Conservation (phyloP, 768 basidiomycete genomes). For the Mycena maculata region DNA sequence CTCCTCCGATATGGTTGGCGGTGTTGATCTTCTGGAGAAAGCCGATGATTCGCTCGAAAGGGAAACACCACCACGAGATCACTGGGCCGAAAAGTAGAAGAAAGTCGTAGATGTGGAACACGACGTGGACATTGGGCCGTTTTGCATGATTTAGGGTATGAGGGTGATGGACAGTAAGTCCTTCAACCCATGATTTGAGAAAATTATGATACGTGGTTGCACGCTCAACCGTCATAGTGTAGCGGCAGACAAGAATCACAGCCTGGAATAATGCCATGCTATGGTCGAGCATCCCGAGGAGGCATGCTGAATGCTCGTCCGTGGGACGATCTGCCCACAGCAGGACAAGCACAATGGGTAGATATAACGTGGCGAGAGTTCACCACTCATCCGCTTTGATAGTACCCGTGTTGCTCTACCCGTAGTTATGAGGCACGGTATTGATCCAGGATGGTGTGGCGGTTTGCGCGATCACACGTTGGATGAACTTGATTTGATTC, state of each 20-base stretch:
- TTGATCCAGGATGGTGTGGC: constrained; percentile 41
- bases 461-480: constrained; percentile 38
- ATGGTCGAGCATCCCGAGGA: constrained; percentile 37
- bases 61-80: constrained; percentile 53
- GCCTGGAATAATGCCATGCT: constrained; percentile 43
- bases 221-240: constrained; percentile 30
- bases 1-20: constrained; percentile 44
- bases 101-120: constrained; percentile 49
- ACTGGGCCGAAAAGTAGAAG: constrained; percentile 48
- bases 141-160: constrained; percentile 27
- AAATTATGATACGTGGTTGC: constrained; percentile 24
- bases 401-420: constrained; percentile 40
- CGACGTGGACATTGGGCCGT: constrained; percentile 42
- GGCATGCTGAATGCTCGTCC: constrained; percentile 1
- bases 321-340: constrained; percentile 41
- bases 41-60: constrained; percentile 52
- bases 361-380: constrained; percentile 40
- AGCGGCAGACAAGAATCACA: constrained; percentile 34
- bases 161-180: constrained; percentile 38
- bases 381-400: constrained; percentile 54
- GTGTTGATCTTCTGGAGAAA: constrained; percentile 45
- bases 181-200: constrained; percentile 40
- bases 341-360: constrained; percentile 48
- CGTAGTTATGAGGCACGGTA: constrained; percentile 43
- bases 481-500: constrained; percentile 32